These are phyloP conservation scores for Arthrobotrys musiformis DNA, from an alignment of 2,329 filamentous ascomycete genomes.

Conservation along the genomic window DNA sequence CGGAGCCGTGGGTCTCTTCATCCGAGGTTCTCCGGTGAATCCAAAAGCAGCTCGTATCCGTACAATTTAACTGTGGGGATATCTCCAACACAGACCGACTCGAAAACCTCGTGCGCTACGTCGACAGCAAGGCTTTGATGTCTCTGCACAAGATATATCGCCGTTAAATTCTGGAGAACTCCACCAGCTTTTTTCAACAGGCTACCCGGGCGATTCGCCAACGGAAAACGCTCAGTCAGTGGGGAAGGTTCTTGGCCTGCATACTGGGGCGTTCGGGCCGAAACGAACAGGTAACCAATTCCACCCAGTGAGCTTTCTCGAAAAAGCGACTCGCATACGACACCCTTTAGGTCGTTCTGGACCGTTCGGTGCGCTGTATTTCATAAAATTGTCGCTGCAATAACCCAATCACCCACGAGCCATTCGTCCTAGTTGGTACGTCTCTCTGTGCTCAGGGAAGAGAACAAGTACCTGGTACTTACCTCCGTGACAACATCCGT, in stretches of 20 bases:
- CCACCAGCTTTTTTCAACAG: constrained; percentile 15
- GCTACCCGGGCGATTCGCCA: constrained; percentile 16
- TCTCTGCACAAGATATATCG: constrained; percentile 28
- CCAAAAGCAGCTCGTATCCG: not conserved
- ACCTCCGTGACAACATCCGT: constrained; percentile 20
- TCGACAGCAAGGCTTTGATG: constrained; percentile 13
- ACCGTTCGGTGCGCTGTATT: constrained; percentile 42
- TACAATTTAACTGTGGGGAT: constrained; percentile 7
- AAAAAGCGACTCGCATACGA: constrained; percentile 29
- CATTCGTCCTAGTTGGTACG: constrained; percentile 4
- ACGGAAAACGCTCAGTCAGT: constrained; percentile 49
- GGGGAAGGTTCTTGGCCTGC: constrained; percentile 48
- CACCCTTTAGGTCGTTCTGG: constrained; percentile 30
- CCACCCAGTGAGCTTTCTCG: constrained; percentile 36
- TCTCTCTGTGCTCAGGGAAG: not conserved
- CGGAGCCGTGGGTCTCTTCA: not conserved
- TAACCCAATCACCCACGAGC: constrained; percentile 23
- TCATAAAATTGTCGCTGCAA: constrained; percentile 10
- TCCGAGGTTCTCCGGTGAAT: not conserved
- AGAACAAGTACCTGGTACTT: constrained; percentile 50
- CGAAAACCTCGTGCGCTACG: constrained; percentile 7
- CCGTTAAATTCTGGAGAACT: constrained; percentile 48
- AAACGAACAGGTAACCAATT: constrained; percentile 50
- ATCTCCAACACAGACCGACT: constrained; percentile 5
- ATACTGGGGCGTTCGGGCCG: constrained; percentile 46